Evolutionary conservation across 2,329 filamentous ascomycete species (phyloP).

Genomic region (Colletotrichum aenigma): DNA sequence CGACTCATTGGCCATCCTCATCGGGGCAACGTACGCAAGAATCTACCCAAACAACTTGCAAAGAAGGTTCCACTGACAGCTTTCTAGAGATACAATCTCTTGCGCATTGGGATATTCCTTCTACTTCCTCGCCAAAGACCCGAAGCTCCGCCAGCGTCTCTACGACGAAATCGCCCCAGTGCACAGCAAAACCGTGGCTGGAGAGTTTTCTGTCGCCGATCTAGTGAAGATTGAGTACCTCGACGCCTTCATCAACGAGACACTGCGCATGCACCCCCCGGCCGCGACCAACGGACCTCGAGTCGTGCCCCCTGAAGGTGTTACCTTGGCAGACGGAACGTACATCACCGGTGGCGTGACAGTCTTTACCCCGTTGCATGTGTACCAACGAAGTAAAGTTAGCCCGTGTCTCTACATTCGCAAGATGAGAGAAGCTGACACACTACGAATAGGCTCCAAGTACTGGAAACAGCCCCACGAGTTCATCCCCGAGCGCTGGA

Average conservation of each 20-base stretch:
- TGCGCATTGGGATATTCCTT: constrained; percentile 17
- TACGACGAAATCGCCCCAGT: constrained; percentile 9
- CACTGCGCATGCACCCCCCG: constrained; percentile 30
- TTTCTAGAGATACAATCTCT: constrained; percentile 20
- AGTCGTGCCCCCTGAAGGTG: constrained; percentile 26
- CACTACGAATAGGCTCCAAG: not conserved
- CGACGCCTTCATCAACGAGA: constrained; percentile 32
- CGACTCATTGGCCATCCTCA: constrained; percentile 24
- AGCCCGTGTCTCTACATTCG: not conserved
- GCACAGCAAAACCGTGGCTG: constrained; percentile 17
- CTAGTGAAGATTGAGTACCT: constrained; percentile 23
- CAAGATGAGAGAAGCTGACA: not conserved
- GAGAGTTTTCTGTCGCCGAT: constrained; percentile 24
- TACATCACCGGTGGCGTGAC: constrained; percentile 29
- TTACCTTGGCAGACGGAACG: constrained; percentile 23
- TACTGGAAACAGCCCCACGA: constrained; percentile 13
- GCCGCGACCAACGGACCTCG: constrained; percentile 29
- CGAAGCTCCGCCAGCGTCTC: constrained; percentile 2
- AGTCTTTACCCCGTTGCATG: not conserved
- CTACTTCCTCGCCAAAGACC: constrained; percentile 18
- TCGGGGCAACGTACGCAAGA: constrained; percentile 23
- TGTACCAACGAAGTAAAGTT: constrained; percentile 4
- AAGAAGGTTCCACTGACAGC: not conserved
- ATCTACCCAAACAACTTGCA: rapidly evolving
- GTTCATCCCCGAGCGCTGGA: constrained; percentile 29